Evolutionary conservation across 176 grass and related monocot genomes (phyloP).

Genomic region (Rhipidocladum racemiflorum): DNA sequence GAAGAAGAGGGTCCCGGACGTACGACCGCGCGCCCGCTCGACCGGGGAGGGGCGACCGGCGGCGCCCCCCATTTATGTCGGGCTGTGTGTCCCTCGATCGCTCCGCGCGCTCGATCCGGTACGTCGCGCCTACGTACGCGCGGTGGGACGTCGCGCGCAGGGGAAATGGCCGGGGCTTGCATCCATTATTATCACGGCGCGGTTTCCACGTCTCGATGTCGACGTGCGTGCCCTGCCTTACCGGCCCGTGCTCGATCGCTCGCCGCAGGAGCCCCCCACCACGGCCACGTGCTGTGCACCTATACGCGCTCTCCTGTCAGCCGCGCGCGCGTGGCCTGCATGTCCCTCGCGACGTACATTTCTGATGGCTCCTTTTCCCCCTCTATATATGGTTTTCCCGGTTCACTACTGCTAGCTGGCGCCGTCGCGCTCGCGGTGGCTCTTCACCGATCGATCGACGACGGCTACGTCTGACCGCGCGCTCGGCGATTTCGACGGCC

Average conservation of each 20-base stretch:
- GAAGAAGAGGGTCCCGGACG: too few species aligned
- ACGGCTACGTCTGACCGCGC: not conserved
- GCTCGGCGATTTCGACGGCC: not conserved
- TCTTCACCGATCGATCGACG: not conserved
- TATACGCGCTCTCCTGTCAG: too few species aligned
- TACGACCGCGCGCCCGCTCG: not conserved
- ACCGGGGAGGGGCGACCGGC: too few species aligned
- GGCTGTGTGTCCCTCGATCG: not conserved
- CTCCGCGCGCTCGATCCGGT: not conserved
- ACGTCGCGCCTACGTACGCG: constrained; percentile 5
- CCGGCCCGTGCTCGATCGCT: not conserved
- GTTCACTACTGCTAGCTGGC: not conserved
- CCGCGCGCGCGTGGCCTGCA: too few species aligned
- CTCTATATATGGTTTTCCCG: not conserved
- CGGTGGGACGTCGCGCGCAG: constrained; percentile 22
- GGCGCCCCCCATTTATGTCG: constrained; percentile 29
- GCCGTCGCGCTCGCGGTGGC: not conserved
- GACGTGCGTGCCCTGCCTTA: not conserved
- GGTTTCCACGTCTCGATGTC: constrained; percentile 1
- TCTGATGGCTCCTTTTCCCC: not conserved
- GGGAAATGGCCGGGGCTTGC: not conserved
- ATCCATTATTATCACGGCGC: not conserved
- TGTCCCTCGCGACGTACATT: not conserved
- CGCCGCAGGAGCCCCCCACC: not conserved
- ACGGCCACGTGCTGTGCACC: too few species aligned